Evolutionary conservation across 768 basidiomycete genomes (phyloP).

Genomic region (Agaricus sinodeliciosus): DNA sequence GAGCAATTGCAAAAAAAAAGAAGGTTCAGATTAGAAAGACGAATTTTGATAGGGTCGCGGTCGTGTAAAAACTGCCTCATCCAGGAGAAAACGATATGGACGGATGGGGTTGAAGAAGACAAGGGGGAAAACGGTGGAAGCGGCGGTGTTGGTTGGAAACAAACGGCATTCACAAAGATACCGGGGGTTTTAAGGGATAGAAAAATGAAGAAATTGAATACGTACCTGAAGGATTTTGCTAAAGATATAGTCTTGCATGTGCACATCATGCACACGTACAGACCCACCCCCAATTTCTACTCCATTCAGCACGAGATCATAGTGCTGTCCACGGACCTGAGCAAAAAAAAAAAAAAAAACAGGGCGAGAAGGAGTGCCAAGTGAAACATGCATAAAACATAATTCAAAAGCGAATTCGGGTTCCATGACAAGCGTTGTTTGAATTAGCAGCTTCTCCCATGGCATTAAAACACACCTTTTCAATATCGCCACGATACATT

Average conservation of each 20-base stretch:
- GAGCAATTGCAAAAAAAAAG: background rate
- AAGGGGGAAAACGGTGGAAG: background rate
- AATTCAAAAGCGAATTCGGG: background rate
- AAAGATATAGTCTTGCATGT: constrained; percentile 83
- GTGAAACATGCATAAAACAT: constrained; percentile 3
- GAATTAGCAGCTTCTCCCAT: constrained; percentile 8
- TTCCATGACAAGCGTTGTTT: background rate
- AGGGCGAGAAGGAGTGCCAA: background rate
- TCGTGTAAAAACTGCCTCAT: no score
- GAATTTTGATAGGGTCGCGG: background rate
- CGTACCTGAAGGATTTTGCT: constrained; percentile 68
- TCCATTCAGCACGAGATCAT: constrained; percentile 92
- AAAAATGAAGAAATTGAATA: background rate
- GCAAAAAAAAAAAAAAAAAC: constrained; percentile 3
- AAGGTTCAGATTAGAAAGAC: background rate
- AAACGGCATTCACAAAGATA: background rate
- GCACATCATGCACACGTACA: constrained; percentile 85
- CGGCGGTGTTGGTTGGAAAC: constrained; percentile 1
- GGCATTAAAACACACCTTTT: constrained; percentile 32
- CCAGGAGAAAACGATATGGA: background rate
- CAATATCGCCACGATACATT: constrained; percentile 64
- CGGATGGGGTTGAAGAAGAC: background rate
- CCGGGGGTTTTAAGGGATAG: background rate
- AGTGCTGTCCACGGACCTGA: constrained; percentile 91
- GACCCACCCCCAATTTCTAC: constrained; percentile 92